Conservation (phyloP, 148 eudicot species). For the Fallopia convolvulus region DNA sequence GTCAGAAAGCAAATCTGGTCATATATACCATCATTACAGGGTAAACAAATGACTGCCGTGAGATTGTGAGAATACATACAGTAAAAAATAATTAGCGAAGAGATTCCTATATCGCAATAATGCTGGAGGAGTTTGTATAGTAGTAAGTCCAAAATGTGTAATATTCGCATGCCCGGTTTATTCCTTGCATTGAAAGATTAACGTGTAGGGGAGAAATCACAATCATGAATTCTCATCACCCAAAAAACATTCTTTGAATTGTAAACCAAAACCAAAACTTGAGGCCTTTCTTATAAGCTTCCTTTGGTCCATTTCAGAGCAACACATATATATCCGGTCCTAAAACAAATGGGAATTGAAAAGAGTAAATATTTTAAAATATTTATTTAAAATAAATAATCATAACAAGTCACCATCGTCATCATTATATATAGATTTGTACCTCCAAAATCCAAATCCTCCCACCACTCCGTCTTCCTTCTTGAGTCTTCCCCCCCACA, state of each 20-base stretch:
- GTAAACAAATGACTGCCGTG: background rate
- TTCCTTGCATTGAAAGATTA: background rate
- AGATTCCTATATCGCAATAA: too few relatives aligned
- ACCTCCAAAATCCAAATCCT: background rate
- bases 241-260: background rate
- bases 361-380: background rate
- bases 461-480: background rate
- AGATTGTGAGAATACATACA: too few relatives aligned
- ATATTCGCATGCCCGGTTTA: background rate
- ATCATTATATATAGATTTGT: background rate
- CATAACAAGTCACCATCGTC: constrained; percentile 6
- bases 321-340: background rate
- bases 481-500: too few relatives aligned
- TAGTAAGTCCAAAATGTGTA: background rate
- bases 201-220: background rate
- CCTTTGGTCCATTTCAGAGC: too few relatives aligned
- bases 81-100: too few relatives aligned
- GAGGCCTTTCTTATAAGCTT: too few relatives aligned
- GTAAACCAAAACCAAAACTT: background rate
- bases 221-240: background rate
- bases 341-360: background rate
- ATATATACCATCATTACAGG: background rate
- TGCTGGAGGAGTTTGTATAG: background rate
- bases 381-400: background rate
- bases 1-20: background rate